Conservation (phyloP, 2,329 filamentous ascomycete species). For the Emergomyces orientalis region DNA sequence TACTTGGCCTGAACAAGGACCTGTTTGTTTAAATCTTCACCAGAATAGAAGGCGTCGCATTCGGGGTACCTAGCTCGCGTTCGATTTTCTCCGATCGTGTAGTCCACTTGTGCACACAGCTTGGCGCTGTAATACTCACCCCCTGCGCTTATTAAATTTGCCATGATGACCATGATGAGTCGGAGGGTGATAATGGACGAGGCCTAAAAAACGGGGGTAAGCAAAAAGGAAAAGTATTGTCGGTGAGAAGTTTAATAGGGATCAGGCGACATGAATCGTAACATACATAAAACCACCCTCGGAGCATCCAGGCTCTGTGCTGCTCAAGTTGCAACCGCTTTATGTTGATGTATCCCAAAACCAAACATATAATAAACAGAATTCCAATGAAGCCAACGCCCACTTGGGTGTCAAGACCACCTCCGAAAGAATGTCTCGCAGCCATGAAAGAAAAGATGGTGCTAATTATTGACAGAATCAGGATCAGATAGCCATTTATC, state of each 20-base stretch:
- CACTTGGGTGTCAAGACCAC: background rate
- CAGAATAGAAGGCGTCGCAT: background rate
- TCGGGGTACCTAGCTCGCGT: background rate
- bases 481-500: constrained; percentile 49
- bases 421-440: constrained; percentile 15
- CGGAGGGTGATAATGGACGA: background rate
- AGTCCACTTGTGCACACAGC: background rate
- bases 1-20: constrained; percentile 13
- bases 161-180: background rate
- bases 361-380: constrained; percentile 27
- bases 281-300: constrained; percentile 42
- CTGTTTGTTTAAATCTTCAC: constrained; percentile 20
- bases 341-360: constrained; percentile 47
- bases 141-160: background rate
- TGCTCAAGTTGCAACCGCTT: constrained; percentile 53
- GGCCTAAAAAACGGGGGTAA: background rate
- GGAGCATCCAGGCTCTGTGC: constrained; percentile 56
- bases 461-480: constrained; percentile 40
- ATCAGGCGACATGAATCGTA: background rate
- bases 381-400: background rate
- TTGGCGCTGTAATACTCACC: background rate
- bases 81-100: background rate
- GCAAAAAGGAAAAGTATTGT: background rate
- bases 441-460: constrained; percentile 48
- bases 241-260: background rate